A percentile compares a stretch with the other conserved stretches of the same genome.
These are phyloP conservation scores for Talaromyces rugulosus DNA, from an alignment of 2,329 filamentous ascomycete species.

Conservation along the genomic window DNA sequence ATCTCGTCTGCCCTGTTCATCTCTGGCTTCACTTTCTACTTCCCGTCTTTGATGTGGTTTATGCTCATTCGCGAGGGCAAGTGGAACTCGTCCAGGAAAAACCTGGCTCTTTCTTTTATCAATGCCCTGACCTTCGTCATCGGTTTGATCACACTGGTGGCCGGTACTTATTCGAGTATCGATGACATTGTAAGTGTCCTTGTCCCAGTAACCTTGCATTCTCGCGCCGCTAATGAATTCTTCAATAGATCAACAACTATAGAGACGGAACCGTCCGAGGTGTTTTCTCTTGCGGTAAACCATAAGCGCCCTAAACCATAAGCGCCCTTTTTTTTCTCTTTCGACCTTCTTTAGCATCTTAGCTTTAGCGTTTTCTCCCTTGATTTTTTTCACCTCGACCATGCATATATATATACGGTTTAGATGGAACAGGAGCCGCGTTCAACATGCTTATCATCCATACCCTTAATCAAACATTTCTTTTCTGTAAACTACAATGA, in stretches of 20 bases:
- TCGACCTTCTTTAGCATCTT: background rate
- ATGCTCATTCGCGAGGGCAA: constrained; percentile 24
- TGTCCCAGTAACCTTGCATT: background rate
- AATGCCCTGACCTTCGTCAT: constrained; percentile 67
- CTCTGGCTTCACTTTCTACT: constrained; percentile 81
- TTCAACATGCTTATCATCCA: background rate
- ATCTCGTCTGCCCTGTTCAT: constrained; percentile 65
- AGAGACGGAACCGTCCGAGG: constrained; percentile 4
- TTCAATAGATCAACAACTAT: constrained; percentile 9
- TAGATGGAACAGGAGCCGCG: background rate
- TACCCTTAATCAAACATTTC: background rate
- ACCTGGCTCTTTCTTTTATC: constrained; percentile 52
- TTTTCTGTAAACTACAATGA: background rate
- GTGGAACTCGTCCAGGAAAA: constrained; percentile 37
- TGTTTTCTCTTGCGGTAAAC: constrained; percentile 6
- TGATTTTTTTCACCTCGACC: background rate
- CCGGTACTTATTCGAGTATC: constrained; percentile 68
- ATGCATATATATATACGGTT: background rate
- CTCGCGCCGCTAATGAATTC: constrained; percentile 3
- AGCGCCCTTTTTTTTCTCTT: background rate
- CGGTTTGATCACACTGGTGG: constrained; percentile 69
- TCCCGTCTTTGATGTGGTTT: constrained; percentile 45
- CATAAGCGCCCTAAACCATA: background rate
- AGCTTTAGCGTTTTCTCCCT: background rate
- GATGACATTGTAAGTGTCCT: constrained; percentile 29